phyloP scores from a whole-genome alignment of 2,329 filamentous ascomycete genomes.

The Penicillium expansum region DNA sequence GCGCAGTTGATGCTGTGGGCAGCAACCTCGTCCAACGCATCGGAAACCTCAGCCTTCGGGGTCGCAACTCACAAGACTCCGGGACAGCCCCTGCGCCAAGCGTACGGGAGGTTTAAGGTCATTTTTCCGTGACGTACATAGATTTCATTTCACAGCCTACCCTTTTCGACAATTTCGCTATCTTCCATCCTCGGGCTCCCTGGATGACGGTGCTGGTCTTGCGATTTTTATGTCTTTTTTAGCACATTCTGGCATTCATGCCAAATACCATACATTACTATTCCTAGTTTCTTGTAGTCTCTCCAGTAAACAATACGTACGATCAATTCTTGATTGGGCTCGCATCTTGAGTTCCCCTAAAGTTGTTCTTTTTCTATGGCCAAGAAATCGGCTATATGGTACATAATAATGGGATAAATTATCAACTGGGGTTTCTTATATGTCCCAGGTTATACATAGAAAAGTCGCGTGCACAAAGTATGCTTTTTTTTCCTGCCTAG shows the following conservation, averaged over 20 bases:
- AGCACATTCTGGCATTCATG: conserved; percentile 1
- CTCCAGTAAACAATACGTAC: neutral
- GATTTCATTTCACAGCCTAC: conserved; percentile 9
- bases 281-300: neutral
- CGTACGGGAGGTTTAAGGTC: conserved; percentile 36
- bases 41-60: conserved; percentile 68
- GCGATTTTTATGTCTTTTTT: conserved; percentile 1
- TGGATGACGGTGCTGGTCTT: neutral
- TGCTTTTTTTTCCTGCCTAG: no score
- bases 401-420: neutral
- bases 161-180: neutral
- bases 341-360: neutral
- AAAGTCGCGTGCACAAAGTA: no score
- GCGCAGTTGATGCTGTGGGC: conserved; percentile 89
- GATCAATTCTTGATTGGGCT: neutral
- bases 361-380: neutral
- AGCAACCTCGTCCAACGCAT: conserved; percentile 86
- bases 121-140: conserved; percentile 15
- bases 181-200: neutral
- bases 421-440: no score
- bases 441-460: no score
- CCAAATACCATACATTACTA: neutral
- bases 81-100: conserved; percentile 33
- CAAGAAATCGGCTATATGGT: neutral
- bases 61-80: conserved; percentile 30